A percentile compares a stretch with the other conserved stretches of the same genome.
Evolutionary conservation across 2,329 filamentous ascomycete genomes (phyloP).

Genomic region (Colletotrichum salicis): DNA sequence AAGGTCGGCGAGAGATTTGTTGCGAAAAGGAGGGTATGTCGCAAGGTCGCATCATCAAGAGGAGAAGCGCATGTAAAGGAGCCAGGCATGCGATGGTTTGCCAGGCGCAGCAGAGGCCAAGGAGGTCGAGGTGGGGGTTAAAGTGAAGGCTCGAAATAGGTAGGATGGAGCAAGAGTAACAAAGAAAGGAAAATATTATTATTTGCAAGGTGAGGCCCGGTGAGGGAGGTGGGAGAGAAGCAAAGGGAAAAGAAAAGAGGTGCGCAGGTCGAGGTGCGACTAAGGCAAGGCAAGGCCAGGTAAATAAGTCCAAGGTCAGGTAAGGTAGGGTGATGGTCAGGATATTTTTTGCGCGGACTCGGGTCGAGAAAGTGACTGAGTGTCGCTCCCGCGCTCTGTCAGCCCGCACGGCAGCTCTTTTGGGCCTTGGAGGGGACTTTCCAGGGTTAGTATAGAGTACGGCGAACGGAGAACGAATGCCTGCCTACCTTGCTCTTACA

Average conservation of each 20-base stretch:
- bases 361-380: background rate
- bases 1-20: slow-evolving; percentile 6
- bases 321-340: slow-evolving; percentile 27
- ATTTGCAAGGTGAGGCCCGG: slow-evolving; percentile 8
- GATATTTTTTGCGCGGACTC: slow-evolving; percentile 20
- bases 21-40: slow-evolving; percentile 14
- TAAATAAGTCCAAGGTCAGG: background rate
- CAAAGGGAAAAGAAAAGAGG: slow-evolving; percentile 10
- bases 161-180: background rate
- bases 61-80: slow-evolving; percentile 24
- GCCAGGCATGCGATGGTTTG: slow-evolving; percentile 16
- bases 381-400: slow-evolving; percentile 10
- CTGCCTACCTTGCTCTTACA: background rate
- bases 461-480: background rate
- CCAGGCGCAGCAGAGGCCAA: background rate
- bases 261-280: background rate
- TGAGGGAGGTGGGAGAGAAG: slow-evolving; percentile 10
- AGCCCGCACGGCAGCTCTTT: background rate
- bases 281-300: slow-evolving; percentile 1
- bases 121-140: background rate
- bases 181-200: slow-evolving; percentile 6
- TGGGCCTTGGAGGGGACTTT: background rate
- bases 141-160: background rate
- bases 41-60: slow-evolving; percentile 35
- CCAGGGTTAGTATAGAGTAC: background rate